These are phyloP conservation scores for Aphanocladium album DNA, from an alignment of 2,329 filamentous ascomycete species.

Conservation along the genomic window DNA sequence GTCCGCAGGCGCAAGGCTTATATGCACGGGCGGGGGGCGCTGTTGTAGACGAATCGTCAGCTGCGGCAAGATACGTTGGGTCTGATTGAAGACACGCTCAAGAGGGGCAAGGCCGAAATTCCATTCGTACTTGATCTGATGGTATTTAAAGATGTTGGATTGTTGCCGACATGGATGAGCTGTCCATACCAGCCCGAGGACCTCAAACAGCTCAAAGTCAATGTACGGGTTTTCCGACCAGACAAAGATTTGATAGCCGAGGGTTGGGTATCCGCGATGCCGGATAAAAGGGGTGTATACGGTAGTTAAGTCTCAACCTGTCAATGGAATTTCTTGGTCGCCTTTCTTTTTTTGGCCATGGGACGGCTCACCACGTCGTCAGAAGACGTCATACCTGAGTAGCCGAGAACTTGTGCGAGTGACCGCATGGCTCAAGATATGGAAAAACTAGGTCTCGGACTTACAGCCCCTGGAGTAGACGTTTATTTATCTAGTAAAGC, in stretches of 20 bases:
- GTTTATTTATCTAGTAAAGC: too few species aligned
- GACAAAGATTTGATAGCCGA: not conserved
- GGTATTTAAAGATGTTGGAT: not conserved
- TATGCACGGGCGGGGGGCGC: not conserved
- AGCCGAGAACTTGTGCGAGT: too few species aligned
- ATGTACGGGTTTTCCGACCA: not conserved
- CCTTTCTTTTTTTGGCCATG: not conserved
- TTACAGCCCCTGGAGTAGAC: too few species aligned
- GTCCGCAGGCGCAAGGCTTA: not conserved
- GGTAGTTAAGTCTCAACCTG: not conserved
- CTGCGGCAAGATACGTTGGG: not conserved
- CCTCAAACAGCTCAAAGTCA: not conserved
- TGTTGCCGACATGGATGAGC: constrained; percentile 1
- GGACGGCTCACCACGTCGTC: too few species aligned
- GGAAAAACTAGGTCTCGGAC: too few species aligned
- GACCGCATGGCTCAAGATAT: too few species aligned
- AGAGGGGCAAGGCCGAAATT: not conserved
- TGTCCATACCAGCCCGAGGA: not conserved
- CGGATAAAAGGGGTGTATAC: not conserved
- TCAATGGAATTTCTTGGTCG: not conserved
- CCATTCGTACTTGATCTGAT: not conserved
- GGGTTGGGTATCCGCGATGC: not conserved
- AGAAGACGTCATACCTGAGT: too few species aligned
- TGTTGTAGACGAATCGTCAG: not conserved
- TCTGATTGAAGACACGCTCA: not conserved